phyloP scores from a whole-genome alignment of 805 yeast species.

The Tetrapisispora iriomotensis region DNA sequence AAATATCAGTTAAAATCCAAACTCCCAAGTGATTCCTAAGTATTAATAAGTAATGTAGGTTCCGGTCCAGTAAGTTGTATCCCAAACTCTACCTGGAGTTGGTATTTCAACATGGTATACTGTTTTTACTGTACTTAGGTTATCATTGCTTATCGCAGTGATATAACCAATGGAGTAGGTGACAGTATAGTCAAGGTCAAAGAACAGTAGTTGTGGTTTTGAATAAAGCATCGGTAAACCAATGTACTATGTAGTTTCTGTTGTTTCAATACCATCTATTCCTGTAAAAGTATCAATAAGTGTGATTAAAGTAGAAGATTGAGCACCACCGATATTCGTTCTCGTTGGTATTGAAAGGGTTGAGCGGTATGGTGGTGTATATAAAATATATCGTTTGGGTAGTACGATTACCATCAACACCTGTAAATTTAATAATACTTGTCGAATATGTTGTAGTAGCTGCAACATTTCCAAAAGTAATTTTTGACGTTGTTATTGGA shows the following conservation, averaged over 20 bases:
- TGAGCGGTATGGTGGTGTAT: conserved; percentile 5
- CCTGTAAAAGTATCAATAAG: background rate
- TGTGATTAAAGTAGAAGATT: background rate
- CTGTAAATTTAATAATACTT: conserved; percentile 5
- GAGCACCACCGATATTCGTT: background rate
- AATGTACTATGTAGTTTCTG: background rate
- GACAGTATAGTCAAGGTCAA: background rate
- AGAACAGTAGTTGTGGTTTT: background rate
- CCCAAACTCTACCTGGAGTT: background rate
- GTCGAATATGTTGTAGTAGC: conserved; percentile 7
- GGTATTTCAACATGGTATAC: conserved; percentile 8
- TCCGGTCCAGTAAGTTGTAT: background rate
- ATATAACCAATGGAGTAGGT: conserved; percentile 2
- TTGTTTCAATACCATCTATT: background rate
- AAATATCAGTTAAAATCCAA: background rate
- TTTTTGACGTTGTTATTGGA: background rate
- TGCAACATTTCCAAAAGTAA: conserved; percentile 1
- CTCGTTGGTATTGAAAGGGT: background rate
- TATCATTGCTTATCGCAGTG: conserved; percentile 2
- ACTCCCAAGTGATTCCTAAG: background rate
- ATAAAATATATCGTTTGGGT: conserved; percentile 8
- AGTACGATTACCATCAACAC: conserved; percentile 6
- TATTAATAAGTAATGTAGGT: background rate
- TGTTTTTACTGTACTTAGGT: conserved; percentile 2
- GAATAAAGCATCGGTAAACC: background rate